Percentiles rank a stretch among this genome's conserved stretches.
phyloP scores from a whole-genome alignment of 768 basidiomycete genomes.

The Cantharellus cinnabarinus region DNA sequence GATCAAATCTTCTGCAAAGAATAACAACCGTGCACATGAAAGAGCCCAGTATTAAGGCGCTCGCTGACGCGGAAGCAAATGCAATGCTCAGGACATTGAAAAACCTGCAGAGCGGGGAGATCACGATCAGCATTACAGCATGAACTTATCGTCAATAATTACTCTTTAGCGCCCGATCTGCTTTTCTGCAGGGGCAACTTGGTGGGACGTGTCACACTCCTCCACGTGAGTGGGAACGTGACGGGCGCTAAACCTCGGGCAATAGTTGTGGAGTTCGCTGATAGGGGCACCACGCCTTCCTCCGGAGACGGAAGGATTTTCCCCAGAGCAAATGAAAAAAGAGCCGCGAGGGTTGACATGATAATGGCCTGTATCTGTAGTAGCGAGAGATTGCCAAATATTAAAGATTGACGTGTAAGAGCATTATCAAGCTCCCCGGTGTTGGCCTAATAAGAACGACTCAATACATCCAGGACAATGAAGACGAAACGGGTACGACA shows the following conservation, averaged over 20 bases:
- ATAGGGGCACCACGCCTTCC: constrained; percentile 7
- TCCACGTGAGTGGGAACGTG: too few species aligned
- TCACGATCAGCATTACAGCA: neutral
- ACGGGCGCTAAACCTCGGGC: too few species aligned
- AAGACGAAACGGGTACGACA: constrained; percentile 1
- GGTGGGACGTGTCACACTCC: neutral
- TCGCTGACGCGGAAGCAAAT: constrained; percentile 64
- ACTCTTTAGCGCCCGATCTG: constrained; percentile 5
- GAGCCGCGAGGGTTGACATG: constrained; percentile 72
- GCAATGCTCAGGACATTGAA: constrained; percentile 55
- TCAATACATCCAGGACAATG: neutral
- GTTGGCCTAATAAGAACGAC: constrained; percentile 32
- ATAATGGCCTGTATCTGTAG: constrained; percentile 86
- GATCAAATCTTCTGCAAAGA: constrained; percentile 46
- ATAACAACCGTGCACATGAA: constrained; percentile 84
- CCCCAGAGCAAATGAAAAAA: constrained; percentile 54
- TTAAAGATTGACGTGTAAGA: constrained; percentile 34
- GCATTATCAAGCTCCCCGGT: constrained; percentile 77
- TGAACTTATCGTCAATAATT: neutral
- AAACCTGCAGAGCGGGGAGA: constrained; percentile 27
- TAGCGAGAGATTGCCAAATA: constrained; percentile 65
- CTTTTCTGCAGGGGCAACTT: neutral
- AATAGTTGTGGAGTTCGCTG: neutral
- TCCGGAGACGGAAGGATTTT: constrained; percentile 18
- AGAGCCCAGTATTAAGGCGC: constrained; percentile 61